Evolutionary conservation across 192 early-diverging fungal genomes (phyloP), one percentile per base, ranked within the genome.

Genomic region (Phlyctochytrium planicorne): DNA sequence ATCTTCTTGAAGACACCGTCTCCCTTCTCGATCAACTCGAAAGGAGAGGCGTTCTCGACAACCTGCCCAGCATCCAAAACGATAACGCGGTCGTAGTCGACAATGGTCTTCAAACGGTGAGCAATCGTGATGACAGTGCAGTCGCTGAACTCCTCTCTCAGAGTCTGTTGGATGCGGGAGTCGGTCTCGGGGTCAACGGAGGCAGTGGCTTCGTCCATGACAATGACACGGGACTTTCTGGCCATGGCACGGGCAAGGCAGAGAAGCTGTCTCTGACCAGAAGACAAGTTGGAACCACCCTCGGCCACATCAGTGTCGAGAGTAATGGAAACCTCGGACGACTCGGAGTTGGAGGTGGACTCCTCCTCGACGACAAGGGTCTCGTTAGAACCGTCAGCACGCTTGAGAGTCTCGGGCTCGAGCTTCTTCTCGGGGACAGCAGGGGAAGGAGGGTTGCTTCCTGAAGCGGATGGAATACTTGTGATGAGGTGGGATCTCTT

Each of bases 181-280:
- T 83, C 80, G 0, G 82, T 83, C 55, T 78, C 80, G 37, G 67
- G 52, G 69, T 91, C 88, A 10, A 90, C 82, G 20, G 79, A 73
- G 29, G 80, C 75, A 14, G 88, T 91, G 0, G 90, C 89, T 71
- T 92, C 91, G 70, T 92, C 91, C 68, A 90, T 74, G 6, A 92
- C 72, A 10, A 91, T 78, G 53, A 93, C 84, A 40, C 79, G 86
- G 33, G 84, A 81, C 36, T 85, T 79, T 71, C 86, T 88, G 47
- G 93, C 74, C 68, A 95, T 69, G 14, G 92, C 92, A 59, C 94
- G 83, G 0, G 93, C 91, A 12, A 95, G 77, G 63, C 91, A 89
- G 53, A 95, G 79, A 53, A 95, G 68, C 80, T 95, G 93, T 32
- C 91, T 80, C 75, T 95, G 93, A 10, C 93, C 93, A 67, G 85